Percentiles rank a stretch among this genome's conserved stretches.
These are phyloP conservation scores for Hirsutella minnesotensis DNA, from an alignment of 2,329 filamentous ascomycete species.

Conservation along the genomic window DNA sequence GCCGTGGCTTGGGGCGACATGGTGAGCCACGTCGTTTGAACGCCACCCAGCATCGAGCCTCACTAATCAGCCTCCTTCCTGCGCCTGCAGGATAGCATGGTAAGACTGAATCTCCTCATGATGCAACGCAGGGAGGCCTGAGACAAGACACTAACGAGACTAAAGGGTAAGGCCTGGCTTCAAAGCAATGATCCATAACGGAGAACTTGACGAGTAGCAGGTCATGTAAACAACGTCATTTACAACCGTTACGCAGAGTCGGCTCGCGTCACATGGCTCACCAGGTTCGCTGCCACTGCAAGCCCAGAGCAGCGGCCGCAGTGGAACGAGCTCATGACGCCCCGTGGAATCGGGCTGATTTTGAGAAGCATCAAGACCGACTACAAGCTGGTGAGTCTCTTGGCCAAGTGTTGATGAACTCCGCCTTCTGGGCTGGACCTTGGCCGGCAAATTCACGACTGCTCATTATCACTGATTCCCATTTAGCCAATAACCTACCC, in stretches of 20 bases:
- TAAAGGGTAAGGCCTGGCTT: not conserved
- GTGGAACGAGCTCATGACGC: constrained; percentile 61
- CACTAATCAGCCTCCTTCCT: too few species aligned
- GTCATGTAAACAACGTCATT: constrained; percentile 75
- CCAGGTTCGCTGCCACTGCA: constrained; percentile 52
- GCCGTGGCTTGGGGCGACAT: constrained; percentile 77
- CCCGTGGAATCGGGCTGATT: constrained; percentile 59
- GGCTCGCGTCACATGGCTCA: constrained; percentile 66
- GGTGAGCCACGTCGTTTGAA: constrained; percentile 36
- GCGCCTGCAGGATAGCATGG: not conserved
- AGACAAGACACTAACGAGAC: not conserved
- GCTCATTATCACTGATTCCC: too few species aligned
- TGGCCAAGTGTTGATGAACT: not conserved
- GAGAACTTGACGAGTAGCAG: constrained; percentile 7
- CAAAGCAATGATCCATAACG: not conserved
- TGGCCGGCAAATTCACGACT: too few species aligned
- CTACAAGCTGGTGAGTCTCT: constrained; percentile 67
- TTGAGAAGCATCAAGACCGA: constrained; percentile 69
- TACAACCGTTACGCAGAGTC: constrained; percentile 80
- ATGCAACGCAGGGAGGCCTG: not conserved
- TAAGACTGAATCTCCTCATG: not conserved
- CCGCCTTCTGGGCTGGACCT: too few species aligned
- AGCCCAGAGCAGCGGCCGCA: constrained; percentile 47
- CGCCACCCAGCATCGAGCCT: too few species aligned
- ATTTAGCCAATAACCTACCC: constrained; percentile 72